Evolutionary conservation across 257 asterid genomes (phyloP).

Genomic region (Solanum bulbocastanum): DNA sequence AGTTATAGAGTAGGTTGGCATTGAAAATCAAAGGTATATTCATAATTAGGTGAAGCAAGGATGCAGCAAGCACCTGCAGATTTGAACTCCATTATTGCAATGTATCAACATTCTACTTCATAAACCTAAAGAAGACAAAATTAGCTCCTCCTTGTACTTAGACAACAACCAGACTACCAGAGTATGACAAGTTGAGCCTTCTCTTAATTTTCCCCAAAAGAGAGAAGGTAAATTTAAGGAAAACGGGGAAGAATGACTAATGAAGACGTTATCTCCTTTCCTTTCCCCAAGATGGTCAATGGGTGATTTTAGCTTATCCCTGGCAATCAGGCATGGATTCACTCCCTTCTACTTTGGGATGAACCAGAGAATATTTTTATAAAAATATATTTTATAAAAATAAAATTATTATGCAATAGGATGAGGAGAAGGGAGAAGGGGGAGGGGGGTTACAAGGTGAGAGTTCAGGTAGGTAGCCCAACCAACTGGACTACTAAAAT

Average conservation of each 20-base stretch:
- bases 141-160: not conserved
- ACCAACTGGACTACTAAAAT: not conserved
- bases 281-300: not conserved
- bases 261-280: not conserved
- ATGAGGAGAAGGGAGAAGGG: not conserved
- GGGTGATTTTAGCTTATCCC: not conserved
- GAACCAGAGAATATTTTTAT: not conserved
- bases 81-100: not conserved
- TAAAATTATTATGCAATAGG: not conserved
- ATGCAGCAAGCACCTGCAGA: not conserved
- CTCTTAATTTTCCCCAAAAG: not conserved
- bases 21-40: not conserved
- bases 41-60: not conserved
- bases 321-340: not conserved
- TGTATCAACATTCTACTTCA: not conserved
- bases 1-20: not conserved
- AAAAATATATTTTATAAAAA: not conserved
- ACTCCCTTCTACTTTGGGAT: not conserved
- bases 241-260: not conserved
- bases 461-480: not conserved
- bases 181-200: not conserved
- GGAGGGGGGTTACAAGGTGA: not conserved
- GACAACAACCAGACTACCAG: not conserved
- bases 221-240: not conserved
- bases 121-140: not conserved